These are phyloP conservation scores for Grammothele lineata DNA, from an alignment of 768 basidiomycete genomes.

Conservation along the genomic window DNA sequence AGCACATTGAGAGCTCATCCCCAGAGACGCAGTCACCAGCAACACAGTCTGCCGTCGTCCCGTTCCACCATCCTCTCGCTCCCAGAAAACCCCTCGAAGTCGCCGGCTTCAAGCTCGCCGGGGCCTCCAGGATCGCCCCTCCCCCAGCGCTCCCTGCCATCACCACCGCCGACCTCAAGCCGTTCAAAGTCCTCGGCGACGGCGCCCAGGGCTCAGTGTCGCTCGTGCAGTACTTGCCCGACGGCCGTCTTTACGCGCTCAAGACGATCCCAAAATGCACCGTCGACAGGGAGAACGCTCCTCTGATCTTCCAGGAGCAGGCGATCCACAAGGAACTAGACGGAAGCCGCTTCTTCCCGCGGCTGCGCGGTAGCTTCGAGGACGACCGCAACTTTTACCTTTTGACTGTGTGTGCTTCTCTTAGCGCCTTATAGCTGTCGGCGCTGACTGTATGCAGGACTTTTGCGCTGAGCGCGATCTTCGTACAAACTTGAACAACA, in stretches of 20 bases:
- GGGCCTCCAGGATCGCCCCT: neutral
- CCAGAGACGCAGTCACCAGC: no score
- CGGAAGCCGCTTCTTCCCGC: conserved; percentile 6
- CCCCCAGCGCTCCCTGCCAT: neutral
- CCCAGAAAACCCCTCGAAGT: no score
- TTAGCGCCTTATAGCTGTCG: no score
- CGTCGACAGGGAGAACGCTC: neutral
- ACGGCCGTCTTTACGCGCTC: conserved; percentile 16
- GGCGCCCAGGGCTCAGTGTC: conserved; percentile 17
- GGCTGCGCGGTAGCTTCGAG: conserved; percentile 16
- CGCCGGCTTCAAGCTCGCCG: neutral
- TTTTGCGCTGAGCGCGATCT: no score
- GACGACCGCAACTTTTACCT: conserved; percentile 22
- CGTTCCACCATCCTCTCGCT: no score
- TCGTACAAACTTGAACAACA: conserved; percentile 1
- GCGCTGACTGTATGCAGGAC: no score
- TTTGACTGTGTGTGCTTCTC: conserved; percentile 21
- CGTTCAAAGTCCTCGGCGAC: conserved; percentile 9
- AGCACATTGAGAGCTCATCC: no score
- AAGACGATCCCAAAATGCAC: conserved; percentile 18
- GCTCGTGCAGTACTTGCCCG: conserved; percentile 5
- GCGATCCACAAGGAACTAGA: conserved; percentile 1
- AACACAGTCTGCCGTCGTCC: neutral
- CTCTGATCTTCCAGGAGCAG: conserved; percentile 10
- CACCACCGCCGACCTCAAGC: conserved; percentile 9